A percentile compares a stretch with the other conserved stretches of the same genome.
phyloP scores from a whole-genome alignment of 2,329 filamentous ascomycete genomes.

The Diplodia sapinea region DNA sequence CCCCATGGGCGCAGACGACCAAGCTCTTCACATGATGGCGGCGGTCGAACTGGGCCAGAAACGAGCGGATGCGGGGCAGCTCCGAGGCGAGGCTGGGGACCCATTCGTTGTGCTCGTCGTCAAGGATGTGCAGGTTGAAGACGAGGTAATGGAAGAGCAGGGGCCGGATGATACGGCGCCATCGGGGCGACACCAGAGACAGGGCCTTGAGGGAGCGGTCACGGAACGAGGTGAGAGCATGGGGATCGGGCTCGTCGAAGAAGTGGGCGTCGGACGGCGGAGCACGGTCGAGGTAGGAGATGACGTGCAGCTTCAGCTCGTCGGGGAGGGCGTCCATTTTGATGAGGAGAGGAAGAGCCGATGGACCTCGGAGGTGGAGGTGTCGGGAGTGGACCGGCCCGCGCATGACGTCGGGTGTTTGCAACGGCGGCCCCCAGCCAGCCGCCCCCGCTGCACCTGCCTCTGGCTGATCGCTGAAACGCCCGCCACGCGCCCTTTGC shows the following conservation, averaged over 20 bases:
- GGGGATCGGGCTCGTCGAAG: slow-evolving; percentile 40
- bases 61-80: slow-evolving; percentile 34
- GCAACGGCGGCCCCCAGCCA: neutral
- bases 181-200: slow-evolving; percentile 43
- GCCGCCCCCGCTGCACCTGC: slow-evolving; percentile 1
- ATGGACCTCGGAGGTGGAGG: slow-evolving; percentile 5
- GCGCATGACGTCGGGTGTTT: slow-evolving; percentile 11
- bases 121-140: slow-evolving; percentile 32
- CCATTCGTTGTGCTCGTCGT: neutral
- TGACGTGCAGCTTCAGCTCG: slow-evolving; percentile 46
- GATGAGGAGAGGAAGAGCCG: neutral
- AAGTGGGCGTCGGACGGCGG: slow-evolving; percentile 45
- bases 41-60: slow-evolving; percentile 36
- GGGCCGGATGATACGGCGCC: slow-evolving; percentile 42
- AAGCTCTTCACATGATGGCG: slow-evolving; percentile 54
- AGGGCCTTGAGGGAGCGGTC: slow-evolving; percentile 37
- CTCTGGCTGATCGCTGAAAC: neutral
- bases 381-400: slow-evolving; percentile 19
- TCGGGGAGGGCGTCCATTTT: slow-evolving; percentile 43
- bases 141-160: slow-evolving; percentile 43
- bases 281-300: slow-evolving; percentile 40
- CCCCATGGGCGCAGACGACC: slow-evolving; percentile 49
- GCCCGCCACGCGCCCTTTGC: neutral
- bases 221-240: slow-evolving; percentile 34
- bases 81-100: neutral